Base-by-base conservation (phyloP, 352 stramenopile species). In the Aphanomyces cochlioides region DNA sequence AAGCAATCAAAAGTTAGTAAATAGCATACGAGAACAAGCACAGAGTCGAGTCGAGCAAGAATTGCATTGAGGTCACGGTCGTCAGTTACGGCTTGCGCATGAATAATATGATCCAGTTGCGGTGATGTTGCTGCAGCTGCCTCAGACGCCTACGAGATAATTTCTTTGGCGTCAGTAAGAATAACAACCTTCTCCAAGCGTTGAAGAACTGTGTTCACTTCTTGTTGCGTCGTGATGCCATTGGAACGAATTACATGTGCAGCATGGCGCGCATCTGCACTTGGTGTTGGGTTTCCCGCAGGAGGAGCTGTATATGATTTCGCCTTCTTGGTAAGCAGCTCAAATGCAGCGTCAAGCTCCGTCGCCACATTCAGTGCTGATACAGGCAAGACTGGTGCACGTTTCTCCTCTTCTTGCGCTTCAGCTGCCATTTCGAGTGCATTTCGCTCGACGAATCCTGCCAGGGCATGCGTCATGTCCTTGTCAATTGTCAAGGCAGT, bases 261-360 rank as follows among this genome's bases (percentile, higher is more conserved):
- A 7, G 64, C 64, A 19, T 70, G 64, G 15, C 21, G 4, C 5
- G 43, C 38, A 19, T 70, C 64, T 41, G 28, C 47, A 12, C n/a
- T 37, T 19, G 7, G 21, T 58, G 56, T 8, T 28, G 15, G 10
- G 36, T 48, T n/a, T 13, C 4, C 43, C 21, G 3, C 0, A 4
- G 43, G 4, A 64, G 38, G 7, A 1, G 50, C 36, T 21, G 7
- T 61, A 36, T 67, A 70, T 37, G 6, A 47, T n/a, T 70, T 60
- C 21, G 47, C 64, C n/a, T 64, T 70, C 19, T 70, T 70, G 4
- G 53, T 70, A 40, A 70, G 48, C 15, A 70, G 37, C n/a, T 70
- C 64, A 19, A 70, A 70, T 12, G 64, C 64, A 3, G 47, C 64
- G 12, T 60, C 64, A 10, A 70, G 47, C 19, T 70, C 64, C 15